Evolutionary conservation across 768 basidiomycete species (phyloP), one percentile per base, ranked within the genome.

Genomic region (Lanmaoa rubissima): DNA sequence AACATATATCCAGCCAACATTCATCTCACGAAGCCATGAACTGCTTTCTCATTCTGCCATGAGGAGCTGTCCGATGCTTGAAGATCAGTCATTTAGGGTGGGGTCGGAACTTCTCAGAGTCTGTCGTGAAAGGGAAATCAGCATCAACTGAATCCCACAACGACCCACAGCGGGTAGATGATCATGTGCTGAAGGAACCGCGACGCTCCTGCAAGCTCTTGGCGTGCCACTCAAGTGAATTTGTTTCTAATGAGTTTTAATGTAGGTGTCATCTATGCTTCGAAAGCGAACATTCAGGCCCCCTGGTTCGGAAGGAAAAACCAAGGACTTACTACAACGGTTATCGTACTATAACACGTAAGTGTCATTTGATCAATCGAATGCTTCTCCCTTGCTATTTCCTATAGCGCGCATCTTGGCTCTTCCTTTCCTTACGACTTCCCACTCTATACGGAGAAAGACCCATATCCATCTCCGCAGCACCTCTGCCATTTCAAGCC

Each of bases 381-480:
- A 46, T 32, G 45, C 31, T 21, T 57, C 56, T n/a, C 55, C 58
- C 56, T 65, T 65, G 9, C 51, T 54, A n/a, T 57, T 59, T 28
- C 50, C 57, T 8, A 36, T 32, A 9, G 43, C 13, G n/a, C 24
- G 48, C 3, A 51, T 26, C 54, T 24, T 54, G n/a, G 55, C 65
- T 19, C 57, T 64, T 36, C 74, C 71, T 65, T 76, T 78, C 73
- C 84, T 92, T 48, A 93, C 83, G 10, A 87, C 81, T 74, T 98
- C 96, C 97, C 96, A 99, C 74, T 99, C 97, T 41, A 98, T 84
- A 38, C 97, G 84, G 60, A 98, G 73, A 73, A 97, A 98, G 28
- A 97, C 94, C 97, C 97, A 99, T 77, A 98, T 82, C 97, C 97
- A 99, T 64, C 97, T 75, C 60, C 97, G 79, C 36, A 93, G 68